These are phyloP conservation scores for Apiotrichum sp. DNA, from an alignment of 1,284 basidiomycete species.

Conservation along the genomic window DNA sequence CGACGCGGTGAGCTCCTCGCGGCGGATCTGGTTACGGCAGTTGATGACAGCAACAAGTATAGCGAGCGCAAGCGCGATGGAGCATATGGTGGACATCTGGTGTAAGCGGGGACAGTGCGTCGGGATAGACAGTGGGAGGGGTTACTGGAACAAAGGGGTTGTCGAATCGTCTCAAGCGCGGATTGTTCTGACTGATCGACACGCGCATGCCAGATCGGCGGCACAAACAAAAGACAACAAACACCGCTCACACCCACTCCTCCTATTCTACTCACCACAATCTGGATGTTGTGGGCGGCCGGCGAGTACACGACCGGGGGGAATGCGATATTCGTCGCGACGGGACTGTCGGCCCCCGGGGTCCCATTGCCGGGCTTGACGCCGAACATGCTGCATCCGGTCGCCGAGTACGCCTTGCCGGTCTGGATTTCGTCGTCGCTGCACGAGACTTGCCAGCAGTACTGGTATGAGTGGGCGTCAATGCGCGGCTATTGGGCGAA, in stretches of 20 bases:
- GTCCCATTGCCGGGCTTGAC: not conserved
- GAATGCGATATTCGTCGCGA: not conserved
- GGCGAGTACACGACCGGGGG: constrained; percentile 6
- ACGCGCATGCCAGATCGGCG: not conserved
- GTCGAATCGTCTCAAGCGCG: too few relatives aligned
- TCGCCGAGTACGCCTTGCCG: not conserved
- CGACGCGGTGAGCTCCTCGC: not conserved
- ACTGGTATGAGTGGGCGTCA: not conserved
- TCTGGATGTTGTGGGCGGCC: constrained; percentile 7
- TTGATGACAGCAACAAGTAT: constrained; percentile 6
- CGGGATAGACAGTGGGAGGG: not conserved
- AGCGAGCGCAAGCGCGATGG: constrained; percentile 1
- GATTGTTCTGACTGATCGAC: too few relatives aligned
- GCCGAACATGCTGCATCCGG: not conserved
- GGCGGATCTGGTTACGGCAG: constrained; percentile 10
- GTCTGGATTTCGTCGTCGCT: not conserved
- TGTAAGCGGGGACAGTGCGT: not conserved
- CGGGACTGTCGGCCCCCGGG: not conserved
- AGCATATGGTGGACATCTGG: constrained; percentile 11
- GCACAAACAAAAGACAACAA: not conserved
- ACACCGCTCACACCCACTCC: too few relatives aligned
- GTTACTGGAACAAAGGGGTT: not conserved
- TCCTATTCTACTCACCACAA: constrained; percentile 1
- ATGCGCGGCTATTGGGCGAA: too few relatives aligned
- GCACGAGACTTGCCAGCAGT: constrained; percentile 7